Evolutionary conservation across 805 yeast species (phyloP).

Genomic region (Saturnispora ahearnii): DNA sequence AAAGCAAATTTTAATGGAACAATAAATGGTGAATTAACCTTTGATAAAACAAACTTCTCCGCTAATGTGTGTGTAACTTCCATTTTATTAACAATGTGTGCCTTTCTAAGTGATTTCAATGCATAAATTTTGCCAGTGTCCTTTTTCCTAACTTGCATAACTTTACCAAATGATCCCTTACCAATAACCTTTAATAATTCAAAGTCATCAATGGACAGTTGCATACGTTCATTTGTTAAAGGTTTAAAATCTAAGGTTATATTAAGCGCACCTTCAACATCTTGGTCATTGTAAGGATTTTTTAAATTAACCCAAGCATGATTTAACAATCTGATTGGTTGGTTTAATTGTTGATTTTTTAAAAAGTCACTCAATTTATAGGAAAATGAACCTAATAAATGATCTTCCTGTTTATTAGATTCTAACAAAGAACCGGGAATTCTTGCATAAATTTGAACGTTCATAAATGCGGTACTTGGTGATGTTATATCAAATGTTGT

Average conservation of each 20-base stretch:
- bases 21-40: slow-evolving; percentile 88
- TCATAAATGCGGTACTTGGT: slow-evolving; percentile 36
- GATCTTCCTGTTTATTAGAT: slow-evolving; percentile 43
- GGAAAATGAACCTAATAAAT: slow-evolving; percentile 64
- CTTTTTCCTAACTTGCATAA: slow-evolving; percentile 94
- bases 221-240: slow-evolving; percentile 32
- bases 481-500: slow-evolving; percentile 84
- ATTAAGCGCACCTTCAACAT: slow-evolving; percentile 33
- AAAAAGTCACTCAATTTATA: slow-evolving; percentile 36
- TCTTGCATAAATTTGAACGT: slow-evolving; percentile 69
- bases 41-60: slow-evolving; percentile 89
- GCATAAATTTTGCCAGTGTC: slow-evolving; percentile 95
- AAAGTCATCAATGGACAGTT: slow-evolving; percentile 81
- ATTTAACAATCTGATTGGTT: slow-evolving; percentile 48
- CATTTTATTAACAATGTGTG: slow-evolving; percentile 86
- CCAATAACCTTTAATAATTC: slow-evolving; percentile 92
- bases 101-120: slow-evolving; percentile 84
- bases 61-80: slow-evolving; percentile 96
- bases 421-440: slow-evolving; percentile 55
- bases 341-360: slow-evolving; percentile 17
- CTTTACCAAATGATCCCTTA: slow-evolving; percentile 97
- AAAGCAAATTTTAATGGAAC: slow-evolving; percentile 94
- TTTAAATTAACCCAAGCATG: slow-evolving; percentile 44
- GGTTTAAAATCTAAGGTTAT: slow-evolving; percentile 29
- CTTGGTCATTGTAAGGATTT: slow-evolving; percentile 27